Evolutionary conservation across 140 eudicot genomes (phyloP).

Genomic region (Senecio squalidus): DNA sequence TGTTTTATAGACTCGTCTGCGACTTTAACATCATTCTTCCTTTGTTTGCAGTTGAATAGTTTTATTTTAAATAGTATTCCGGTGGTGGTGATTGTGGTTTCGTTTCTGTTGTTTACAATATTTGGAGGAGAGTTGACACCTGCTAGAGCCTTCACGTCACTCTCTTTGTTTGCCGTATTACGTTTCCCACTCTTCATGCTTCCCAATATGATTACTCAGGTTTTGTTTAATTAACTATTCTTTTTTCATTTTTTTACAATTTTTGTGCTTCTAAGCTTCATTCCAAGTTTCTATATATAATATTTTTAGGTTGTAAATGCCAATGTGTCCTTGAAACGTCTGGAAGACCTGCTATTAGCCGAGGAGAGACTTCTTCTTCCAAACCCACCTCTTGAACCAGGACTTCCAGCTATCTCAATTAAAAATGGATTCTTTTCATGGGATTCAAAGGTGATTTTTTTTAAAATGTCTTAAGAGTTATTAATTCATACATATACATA

Average conservation of each 20-base stretch:
- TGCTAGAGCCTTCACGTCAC: slow-evolving; percentile 93
- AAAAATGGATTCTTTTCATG: slow-evolving; percentile 81
- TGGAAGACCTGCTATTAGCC: slow-evolving; percentile 79
- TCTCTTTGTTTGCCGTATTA: slow-evolving; percentile 79
- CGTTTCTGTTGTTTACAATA: slow-evolving; percentile 80
- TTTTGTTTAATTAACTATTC: slow-evolving; percentile 12
- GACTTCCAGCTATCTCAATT: slow-evolving; percentile 81
- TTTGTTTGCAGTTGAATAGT: slow-evolving; percentile 63
- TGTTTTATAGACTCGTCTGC: neutral
- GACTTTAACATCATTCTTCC: slow-evolving; percentile 1
- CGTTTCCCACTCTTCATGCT: slow-evolving; percentile 91
- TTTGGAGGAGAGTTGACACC: slow-evolving; percentile 93
- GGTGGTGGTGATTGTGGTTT: slow-evolving; percentile 77
- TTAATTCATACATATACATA: neutral
- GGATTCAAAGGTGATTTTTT: slow-evolving; percentile 71
- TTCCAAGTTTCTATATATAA: slow-evolving; percentile 2
- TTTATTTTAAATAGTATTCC: slow-evolving; percentile 85
- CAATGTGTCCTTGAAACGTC: slow-evolving; percentile 79
- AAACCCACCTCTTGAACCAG: slow-evolving; percentile 84
- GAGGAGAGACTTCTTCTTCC: slow-evolving; percentile 88
- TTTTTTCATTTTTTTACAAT: neutral
- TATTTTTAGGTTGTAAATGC: slow-evolving; percentile 78
- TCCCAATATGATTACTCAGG: slow-evolving; percentile 87
- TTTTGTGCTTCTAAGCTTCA: neutral
- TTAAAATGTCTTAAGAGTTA: neutral